Conservation (phyloP, 345 rosid species). For the Heritiera fomes region DNA sequence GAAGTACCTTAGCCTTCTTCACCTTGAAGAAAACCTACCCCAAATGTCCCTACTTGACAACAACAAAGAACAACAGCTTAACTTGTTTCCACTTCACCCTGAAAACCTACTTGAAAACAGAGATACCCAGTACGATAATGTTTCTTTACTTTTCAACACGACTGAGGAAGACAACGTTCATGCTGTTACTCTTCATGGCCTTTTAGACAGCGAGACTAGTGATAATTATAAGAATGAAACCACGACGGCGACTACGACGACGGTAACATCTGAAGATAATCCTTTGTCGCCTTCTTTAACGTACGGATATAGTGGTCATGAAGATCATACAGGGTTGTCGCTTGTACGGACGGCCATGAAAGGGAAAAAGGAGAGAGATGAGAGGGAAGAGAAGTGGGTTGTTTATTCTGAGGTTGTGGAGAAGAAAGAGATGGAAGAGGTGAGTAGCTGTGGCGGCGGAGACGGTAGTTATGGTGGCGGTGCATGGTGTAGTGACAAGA, state of each 20-base stretch:
- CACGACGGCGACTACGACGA: constrained; percentile 17
- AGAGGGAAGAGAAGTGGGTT: constrained; percentile 78
- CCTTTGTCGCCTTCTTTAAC: constrained; percentile 31
- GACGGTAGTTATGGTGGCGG: neutral
- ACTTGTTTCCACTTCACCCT: constrained; percentile 50
- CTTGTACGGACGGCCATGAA: constrained; percentile 72
- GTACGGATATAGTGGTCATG: constrained; percentile 12
- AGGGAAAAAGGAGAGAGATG: constrained; percentile 49
- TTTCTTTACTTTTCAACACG: constrained; percentile 55
- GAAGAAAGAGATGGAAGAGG: constrained; percentile 32
- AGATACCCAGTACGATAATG: constrained; percentile 47
- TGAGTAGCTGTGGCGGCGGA: constrained; percentile 34
- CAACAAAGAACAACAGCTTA: constrained; percentile 28
- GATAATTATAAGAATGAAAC: neutral
- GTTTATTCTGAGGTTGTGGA: constrained; percentile 67
- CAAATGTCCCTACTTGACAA: neutral
- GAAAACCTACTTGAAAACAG: constrained; percentile 24
- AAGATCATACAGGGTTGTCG: constrained; percentile 34
- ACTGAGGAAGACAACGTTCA: constrained; percentile 45
- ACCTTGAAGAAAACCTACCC: constrained; percentile 23
- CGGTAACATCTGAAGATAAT: constrained; percentile 26
- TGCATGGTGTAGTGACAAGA: constrained; percentile 22
- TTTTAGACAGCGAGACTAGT: constrained; percentile 39
- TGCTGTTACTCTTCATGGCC: constrained; percentile 56
- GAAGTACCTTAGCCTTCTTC: constrained; percentile 57